phyloP scores from a whole-genome alignment of 352 stramenopile genomes.

The Phytophthora hybrid region DNA sequence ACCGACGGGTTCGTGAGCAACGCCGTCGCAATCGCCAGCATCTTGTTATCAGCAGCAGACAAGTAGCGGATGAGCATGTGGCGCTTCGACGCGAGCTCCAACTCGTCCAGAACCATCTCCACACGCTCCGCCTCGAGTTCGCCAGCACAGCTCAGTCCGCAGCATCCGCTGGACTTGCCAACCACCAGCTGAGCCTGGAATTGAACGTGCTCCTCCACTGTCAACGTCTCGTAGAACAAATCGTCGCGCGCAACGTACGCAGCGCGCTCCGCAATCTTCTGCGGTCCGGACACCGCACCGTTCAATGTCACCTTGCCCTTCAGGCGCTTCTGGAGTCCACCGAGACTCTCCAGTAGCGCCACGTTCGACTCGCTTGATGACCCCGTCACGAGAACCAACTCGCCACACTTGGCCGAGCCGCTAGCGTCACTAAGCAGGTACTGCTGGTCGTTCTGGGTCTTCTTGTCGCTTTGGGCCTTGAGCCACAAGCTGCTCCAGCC shows the following conservation, averaged over 20 bases:
- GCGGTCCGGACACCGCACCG: slow-evolving; percentile 5
- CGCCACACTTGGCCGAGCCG: slow-evolving; percentile 39
- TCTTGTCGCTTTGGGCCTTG: slow-evolving; percentile 18
- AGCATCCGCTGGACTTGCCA: slow-evolving; percentile 10
- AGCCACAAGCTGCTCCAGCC: slow-evolving; percentile 46
- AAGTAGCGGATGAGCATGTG: slow-evolving; percentile 44
- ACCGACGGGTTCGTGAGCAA: slow-evolving; percentile 82
- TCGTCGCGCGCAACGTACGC: slow-evolving; percentile 34
- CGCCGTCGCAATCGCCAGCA: slow-evolving; percentile 85
- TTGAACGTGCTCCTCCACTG: slow-evolving; percentile 43
- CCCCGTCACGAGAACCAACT: slow-evolving; percentile 43
- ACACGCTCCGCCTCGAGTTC: slow-evolving; percentile 33
- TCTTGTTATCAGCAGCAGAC: slow-evolving; percentile 67
- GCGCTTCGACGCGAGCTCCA: slow-evolving; percentile 34
- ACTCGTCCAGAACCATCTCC: slow-evolving; percentile 41
- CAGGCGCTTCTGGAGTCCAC: slow-evolving; percentile 25
- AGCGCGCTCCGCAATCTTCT: slow-evolving; percentile 17
- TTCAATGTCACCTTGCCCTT: slow-evolving; percentile 44
- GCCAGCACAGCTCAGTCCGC: slow-evolving; percentile 25
- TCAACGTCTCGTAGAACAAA: slow-evolving; percentile 49
- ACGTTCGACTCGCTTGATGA: slow-evolving; percentile 36
- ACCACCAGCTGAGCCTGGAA: slow-evolving; percentile 42
- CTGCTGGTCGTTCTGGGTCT: slow-evolving; percentile 17
- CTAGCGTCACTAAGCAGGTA: slow-evolving; percentile 38
- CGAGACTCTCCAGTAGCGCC: slow-evolving; percentile 39